Base-by-base conservation (phyloP, 352 stramenopile genomes). In the Pythium grandisporangium region DNA sequence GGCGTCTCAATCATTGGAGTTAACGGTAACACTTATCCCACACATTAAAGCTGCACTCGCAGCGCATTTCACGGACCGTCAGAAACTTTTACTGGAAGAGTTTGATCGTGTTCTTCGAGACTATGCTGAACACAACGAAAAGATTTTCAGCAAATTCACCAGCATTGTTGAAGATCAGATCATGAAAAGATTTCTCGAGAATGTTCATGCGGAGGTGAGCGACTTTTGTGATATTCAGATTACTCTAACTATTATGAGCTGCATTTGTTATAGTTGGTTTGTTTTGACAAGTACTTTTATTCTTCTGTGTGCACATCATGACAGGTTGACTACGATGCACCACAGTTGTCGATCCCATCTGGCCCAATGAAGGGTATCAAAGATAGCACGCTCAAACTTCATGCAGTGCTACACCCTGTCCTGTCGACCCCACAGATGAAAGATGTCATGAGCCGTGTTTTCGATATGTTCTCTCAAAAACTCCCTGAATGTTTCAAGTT, bases 61-160 rank as follows among this genome's bases (percentile, higher is more conserved):
- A 33, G 77, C 88, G 16, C 90, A 98, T 60, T 84, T 98, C 36
- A 93, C 90, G 20, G 59, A 85, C 35, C 96, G 96, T 37, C 94
- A 98, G 50, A 96, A 98, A 52, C 60, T 90, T n/a, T 71, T 99
- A n/a, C 68, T 99, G 6, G 79, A 88, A 42, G 91, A 98, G 37
- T 83, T 99, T 40, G 95, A 99, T 51, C 91, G 88, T 35, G 96
- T 98, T 10, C 63, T 95, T 53, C 78, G 86, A 39, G 95, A 98
- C 58, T 98, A 97, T 50, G 72, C 74, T 5, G 95, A 98, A 42
- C 95, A 98, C 64, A 95, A 94, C 51, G 88, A 98, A 59, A 98
- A 98, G 52, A 97, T 98, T 53, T 85, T 98, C 39, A 95, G 78
- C 55, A 98, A 98, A 55, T 98, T 98, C 63, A 96, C 96, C 1